Conservation (phyloP, 352 stramenopile species). For the Peronosclerospora sorghi region DNA sequence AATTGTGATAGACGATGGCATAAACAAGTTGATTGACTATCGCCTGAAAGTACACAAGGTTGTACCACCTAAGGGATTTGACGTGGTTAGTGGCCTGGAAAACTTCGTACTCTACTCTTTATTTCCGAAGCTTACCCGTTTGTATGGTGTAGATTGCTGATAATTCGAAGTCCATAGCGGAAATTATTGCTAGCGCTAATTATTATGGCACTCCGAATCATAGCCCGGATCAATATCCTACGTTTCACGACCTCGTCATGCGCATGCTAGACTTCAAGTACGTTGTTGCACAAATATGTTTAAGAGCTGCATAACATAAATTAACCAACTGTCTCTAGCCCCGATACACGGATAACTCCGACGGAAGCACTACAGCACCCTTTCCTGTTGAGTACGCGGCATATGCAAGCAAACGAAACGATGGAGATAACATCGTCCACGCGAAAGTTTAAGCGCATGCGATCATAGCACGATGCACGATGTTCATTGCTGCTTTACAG, state of each 20-base stretch:
- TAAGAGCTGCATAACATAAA: not conserved
- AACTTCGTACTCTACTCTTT: not conserved
- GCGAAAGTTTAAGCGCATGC: conserved; percentile 41
- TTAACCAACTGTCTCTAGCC: conserved; percentile 25
- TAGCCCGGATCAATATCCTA: conserved; percentile 75
- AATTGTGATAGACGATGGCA: conserved; percentile 39
- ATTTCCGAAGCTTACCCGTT: conserved; percentile 3
- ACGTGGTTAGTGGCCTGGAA: conserved; percentile 18
- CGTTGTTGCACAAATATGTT: conserved; percentile 6
- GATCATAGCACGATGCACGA: conserved; percentile 31
- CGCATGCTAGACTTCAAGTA: conserved; percentile 94
- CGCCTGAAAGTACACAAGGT: conserved; percentile 55
- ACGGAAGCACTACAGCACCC: conserved; percentile 89
- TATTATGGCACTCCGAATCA: conserved; percentile 52
- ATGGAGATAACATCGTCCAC: conserved; percentile 23
- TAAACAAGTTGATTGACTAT: conserved; percentile 48
- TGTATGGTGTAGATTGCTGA: conserved; percentile 20
- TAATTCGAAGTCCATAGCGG: conserved; percentile 30
- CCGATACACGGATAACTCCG: conserved; percentile 84
- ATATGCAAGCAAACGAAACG: conserved; percentile 27
- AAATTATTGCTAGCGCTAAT: conserved; percentile 44
- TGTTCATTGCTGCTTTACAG: conserved; percentile 21
- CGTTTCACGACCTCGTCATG: conserved; percentile 91
- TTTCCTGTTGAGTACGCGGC: conserved; percentile 67
- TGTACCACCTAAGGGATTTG: conserved; percentile 19